A percentile compares a stretch with the other conserved stretches of the same genome.
These are phyloP conservation scores for Podospora australis DNA, from an alignment of 495 filamentous ascomycete genomes.

Conservation along the genomic window DNA sequence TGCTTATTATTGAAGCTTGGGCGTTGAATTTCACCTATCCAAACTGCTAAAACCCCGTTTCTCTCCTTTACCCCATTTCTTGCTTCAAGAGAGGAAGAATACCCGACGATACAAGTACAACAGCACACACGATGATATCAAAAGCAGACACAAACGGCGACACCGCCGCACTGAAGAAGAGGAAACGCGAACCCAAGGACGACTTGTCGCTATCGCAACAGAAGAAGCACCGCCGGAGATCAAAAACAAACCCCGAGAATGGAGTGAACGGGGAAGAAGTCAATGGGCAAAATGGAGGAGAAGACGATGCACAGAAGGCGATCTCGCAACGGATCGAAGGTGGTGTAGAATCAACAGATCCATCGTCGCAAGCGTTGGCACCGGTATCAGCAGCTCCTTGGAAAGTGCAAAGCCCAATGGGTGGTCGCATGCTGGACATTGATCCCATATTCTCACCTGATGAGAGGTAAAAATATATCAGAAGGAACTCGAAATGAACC, in stretches of 20 bases:
- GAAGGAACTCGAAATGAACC: not conserved
- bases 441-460: slow-evolving; percentile 75
- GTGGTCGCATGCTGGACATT: slow-evolving; percentile 61
- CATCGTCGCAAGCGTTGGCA: slow-evolving; percentile 3
- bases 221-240: slow-evolving; percentile 26
- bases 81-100: no score
- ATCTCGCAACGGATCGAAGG: slow-evolving; percentile 1
- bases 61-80: not conserved
- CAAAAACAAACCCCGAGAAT: slow-evolving; percentile 13
- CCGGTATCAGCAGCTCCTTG: slow-evolving; percentile 32
- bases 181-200: slow-evolving; percentile 30
- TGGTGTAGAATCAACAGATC: slow-evolving; percentile 12
- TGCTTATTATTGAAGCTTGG: slow-evolving; percentile 4
- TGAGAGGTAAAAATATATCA: slow-evolving; percentile 58
- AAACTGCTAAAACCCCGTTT: not conserved
- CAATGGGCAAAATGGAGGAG: not conserved
- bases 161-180: slow-evolving; percentile 27
- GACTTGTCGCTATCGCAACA: slow-evolving; percentile 14
- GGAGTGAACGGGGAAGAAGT: slow-evolving; percentile 9
- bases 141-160: slow-evolving; percentile 24
- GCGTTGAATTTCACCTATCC: not conserved
- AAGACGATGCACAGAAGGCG: not conserved
- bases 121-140: slow-evolving; percentile 14
- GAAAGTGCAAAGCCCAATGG: slow-evolving; percentile 55
- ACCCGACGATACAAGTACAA: no score